phyloP scores from a whole-genome alignment of 2,329 filamentous ascomycete species.

The Ampelomyces quisqualis region DNA sequence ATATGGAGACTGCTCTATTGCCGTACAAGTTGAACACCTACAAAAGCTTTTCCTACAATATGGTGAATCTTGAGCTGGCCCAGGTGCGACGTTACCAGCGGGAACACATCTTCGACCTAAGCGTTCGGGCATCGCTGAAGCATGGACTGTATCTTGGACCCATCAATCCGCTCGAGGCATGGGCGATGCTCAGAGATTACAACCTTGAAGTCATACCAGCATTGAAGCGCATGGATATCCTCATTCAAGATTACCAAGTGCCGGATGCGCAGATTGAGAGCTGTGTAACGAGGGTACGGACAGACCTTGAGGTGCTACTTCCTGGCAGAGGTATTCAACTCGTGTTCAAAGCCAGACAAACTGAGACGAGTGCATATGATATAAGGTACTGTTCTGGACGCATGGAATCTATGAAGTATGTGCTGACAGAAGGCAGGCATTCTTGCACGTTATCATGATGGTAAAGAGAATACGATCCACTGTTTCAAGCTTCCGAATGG shows the following conservation, averaged over 20 bases:
- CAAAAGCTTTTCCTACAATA: background rate
- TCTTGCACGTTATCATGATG: too few relatives aligned
- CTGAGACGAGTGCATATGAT: too few relatives aligned
- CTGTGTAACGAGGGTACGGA: background rate
- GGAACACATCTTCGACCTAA: background rate
- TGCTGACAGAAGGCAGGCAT: too few relatives aligned
- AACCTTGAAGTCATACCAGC: background rate
- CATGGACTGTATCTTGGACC: background rate
- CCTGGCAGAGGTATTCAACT: background rate
- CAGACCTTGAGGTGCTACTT: background rate
- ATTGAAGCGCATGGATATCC: background rate
- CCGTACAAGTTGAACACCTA: background rate
- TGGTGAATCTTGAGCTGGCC: background rate
- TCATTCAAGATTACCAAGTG: background rate
- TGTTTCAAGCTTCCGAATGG: too few relatives aligned
- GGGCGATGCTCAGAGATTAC: background rate
- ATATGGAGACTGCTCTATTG: background rate
- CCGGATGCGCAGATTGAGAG: too few relatives aligned
- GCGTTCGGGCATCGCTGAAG: background rate
- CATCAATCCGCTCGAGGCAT: background rate
- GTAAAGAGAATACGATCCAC: too few relatives aligned
- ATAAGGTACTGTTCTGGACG: too few relatives aligned
- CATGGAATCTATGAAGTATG: too few relatives aligned
- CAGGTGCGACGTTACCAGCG: background rate
- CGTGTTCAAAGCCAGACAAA: background rate